Base-by-base conservation (phyloP, 1,284 basidiomycete species). In the Moniliella sp. region DNA sequence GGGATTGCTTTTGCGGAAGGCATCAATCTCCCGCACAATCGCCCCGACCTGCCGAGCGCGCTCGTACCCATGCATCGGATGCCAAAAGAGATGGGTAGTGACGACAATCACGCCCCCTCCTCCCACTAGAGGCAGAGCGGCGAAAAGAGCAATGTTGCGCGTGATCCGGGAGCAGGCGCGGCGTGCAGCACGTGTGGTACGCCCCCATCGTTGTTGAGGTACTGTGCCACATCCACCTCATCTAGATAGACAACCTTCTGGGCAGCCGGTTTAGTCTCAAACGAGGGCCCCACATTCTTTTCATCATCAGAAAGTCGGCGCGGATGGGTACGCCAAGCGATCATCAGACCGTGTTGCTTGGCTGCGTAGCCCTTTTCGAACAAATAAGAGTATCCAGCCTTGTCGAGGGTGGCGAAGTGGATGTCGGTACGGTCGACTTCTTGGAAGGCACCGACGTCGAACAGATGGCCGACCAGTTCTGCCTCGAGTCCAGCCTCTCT, bases 41-140 rank as follows among this genome's bases (percentile, higher is more conserved):
- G 69, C 48, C 1, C 65, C 61, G 0, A 62, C 59, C 45, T 71
- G 69, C 8, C 86, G 72, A 15, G 74, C 68, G 30, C 86, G 70
- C 63, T 97, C 88, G 58, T 93, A 94, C 1, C 45, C 52, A 26
- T 62, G 58, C 35, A 44, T 73, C 4, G 84, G 83, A 61, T 91
- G 83, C 86, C 86, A 93, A 62, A 94, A 93, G 4, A 76, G 67
- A 65, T 77, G 82, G 0, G 80, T 82, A 0, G 83, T 88, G 1
- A 72, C 80, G 4, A 83, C 64, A 27, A 86, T 63, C 25, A 79
- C 55, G 11, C 76, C 74, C 13, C 62, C 27, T 18, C 13, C 15
- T 8, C 16, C 12, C 13, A 21, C 30, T 4, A 39, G 32, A 5
- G 32, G 32, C 5, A 59, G 34, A 0, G 51, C 52, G 4, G 48